A percentile compares a stretch with the other conserved stretches of the same genome.
These are phyloP conservation scores for Exophiala xenobiotica DNA, from an alignment of 2,329 filamentous ascomycete genomes.

Conservation along the genomic window DNA sequence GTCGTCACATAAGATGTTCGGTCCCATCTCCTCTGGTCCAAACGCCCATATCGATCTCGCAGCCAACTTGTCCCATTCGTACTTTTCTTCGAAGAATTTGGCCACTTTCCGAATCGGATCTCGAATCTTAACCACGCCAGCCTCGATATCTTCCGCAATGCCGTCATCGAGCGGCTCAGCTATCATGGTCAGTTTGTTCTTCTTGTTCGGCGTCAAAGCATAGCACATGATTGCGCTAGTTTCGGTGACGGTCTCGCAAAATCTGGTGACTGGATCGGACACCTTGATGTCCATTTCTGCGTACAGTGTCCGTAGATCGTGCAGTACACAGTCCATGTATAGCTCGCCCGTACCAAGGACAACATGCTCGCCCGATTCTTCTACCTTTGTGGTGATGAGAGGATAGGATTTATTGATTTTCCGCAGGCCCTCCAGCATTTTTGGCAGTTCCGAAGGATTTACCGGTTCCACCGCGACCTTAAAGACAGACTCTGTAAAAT, in stretches of 20 bases:
- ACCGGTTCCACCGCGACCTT: conserved; percentile 98
- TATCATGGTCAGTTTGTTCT: conserved; percentile 98
- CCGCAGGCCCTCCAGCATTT: conserved; percentile 95
- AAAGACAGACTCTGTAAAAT: conserved; percentile 96
- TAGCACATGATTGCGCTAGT: conserved; percentile 98
- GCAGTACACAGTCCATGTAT: conserved; percentile 99
- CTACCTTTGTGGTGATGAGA: conserved; percentile 91
- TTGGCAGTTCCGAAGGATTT: conserved; percentile 94
- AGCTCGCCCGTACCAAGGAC: conserved; percentile 92
- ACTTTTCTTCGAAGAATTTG: conserved; percentile 95
- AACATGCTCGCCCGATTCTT: conserved; percentile 96
- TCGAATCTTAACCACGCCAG: conserved; percentile 82
- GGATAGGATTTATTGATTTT: conserved; percentile 99
- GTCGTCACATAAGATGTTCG: conserved; percentile 96
- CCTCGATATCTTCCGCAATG: conserved; percentile 92
- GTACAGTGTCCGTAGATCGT: conserved; percentile 89
- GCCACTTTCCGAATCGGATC: conserved; percentile 91
- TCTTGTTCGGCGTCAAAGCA: conserved; percentile 96
- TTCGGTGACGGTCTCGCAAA: conserved; percentile 97
- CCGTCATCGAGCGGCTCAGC: conserved; percentile 94
- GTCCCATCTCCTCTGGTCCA: conserved; percentile 88
- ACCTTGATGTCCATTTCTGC: conserved; percentile 99
- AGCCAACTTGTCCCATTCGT: conserved; percentile 94
- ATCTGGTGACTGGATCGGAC: conserved; percentile 93
- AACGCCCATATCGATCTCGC: conserved; percentile 98